A percentile compares a stretch with the other conserved stretches of the same genome.
phyloP scores from a whole-genome alignment of 1,139 yeast genomes.

The Kodamaea fungicola region DNA sequence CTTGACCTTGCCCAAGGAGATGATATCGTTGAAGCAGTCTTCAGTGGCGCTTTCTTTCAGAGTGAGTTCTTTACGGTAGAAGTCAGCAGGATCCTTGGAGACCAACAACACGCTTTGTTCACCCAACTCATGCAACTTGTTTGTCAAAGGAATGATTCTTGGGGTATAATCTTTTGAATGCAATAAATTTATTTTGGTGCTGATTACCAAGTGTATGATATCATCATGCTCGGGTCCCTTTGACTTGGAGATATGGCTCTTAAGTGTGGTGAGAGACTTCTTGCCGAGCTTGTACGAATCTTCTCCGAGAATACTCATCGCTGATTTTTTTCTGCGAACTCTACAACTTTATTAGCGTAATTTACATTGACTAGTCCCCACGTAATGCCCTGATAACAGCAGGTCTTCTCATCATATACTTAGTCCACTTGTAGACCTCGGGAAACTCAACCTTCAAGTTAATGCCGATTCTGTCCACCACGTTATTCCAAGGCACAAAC shows the following conservation, averaged over 20 bases:
- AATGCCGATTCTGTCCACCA: slow-evolving; percentile 88
- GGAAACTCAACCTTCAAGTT: slow-evolving; percentile 86
- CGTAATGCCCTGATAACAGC: slow-evolving; percentile 76
- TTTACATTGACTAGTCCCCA: slow-evolving; percentile 39
- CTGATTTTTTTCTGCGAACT: background rate
- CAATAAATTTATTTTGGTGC: slow-evolving; percentile 48
- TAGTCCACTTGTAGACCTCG: slow-evolving; percentile 95
- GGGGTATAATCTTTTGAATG: slow-evolving; percentile 57
- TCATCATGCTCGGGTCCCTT: slow-evolving; percentile 19
- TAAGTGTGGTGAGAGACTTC: slow-evolving; percentile 36
- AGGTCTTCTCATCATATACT: slow-evolving; percentile 85
- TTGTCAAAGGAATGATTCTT: slow-evolving; percentile 59
- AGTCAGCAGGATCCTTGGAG: slow-evolving; percentile 65
- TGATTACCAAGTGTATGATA: slow-evolving; percentile 51
- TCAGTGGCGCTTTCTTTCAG: slow-evolving; percentile 52
- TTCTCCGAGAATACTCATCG: slow-evolving; percentile 27
- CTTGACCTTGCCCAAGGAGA: slow-evolving; percentile 55
- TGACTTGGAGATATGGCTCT: slow-evolving; percentile 23
- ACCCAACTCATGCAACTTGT: slow-evolving; percentile 44
- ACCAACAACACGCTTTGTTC: slow-evolving; percentile 53
- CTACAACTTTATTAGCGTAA: background rate
- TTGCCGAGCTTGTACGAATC: slow-evolving; percentile 21
- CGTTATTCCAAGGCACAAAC: slow-evolving; percentile 96
- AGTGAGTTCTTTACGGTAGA: slow-evolving; percentile 46
- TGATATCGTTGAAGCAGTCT: slow-evolving; percentile 55